phyloP scores from a whole-genome alignment of 139 green algal species.

The Closterium sp. region DNA sequence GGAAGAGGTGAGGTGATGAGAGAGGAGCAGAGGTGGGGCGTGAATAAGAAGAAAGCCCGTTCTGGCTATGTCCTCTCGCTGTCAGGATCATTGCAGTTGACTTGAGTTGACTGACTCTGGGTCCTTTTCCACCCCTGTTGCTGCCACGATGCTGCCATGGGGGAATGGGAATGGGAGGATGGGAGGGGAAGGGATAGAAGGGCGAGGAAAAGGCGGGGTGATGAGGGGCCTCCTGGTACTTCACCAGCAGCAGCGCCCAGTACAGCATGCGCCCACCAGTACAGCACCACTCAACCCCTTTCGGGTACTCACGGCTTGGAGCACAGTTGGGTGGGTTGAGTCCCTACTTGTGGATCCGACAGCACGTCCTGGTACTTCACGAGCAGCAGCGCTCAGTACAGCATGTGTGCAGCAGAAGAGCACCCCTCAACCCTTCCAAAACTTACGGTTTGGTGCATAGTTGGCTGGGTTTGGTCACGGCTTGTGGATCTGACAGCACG shows the following conservation, averaged over 20 bases:
- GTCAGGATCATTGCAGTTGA: not conserved
- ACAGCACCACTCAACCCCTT: too few species aligned
- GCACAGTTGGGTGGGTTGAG: not conserved
- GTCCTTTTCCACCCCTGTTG: not conserved
- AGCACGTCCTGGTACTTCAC: constrained; percentile 21
- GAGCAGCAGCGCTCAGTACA: constrained; percentile 15
- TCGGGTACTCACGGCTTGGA: not conserved
- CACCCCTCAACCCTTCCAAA: too few species aligned
- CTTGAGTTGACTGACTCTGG: not conserved
- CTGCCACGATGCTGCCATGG: not conserved
- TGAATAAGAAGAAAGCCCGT: not conserved
- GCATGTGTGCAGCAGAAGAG: constrained; percentile 17
- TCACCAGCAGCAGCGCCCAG: too few species aligned
- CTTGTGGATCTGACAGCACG: not conserved
- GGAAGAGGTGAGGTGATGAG: too few species aligned
- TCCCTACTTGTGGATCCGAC: not conserved
- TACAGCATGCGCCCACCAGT: too few species aligned
- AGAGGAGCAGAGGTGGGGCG: not conserved
- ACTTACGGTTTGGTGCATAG: not conserved
- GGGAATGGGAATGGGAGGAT: not conserved
- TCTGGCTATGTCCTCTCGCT: not conserved
- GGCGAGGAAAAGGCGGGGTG: too few species aligned
- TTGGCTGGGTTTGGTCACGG: not conserved
- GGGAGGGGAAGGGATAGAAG: not conserved
- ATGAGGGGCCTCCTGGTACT: not conserved